These are phyloP conservation scores for Ochetophila trinervis DNA, from an alignment of 306 rosid genomes.

Conservation along the genomic window DNA sequence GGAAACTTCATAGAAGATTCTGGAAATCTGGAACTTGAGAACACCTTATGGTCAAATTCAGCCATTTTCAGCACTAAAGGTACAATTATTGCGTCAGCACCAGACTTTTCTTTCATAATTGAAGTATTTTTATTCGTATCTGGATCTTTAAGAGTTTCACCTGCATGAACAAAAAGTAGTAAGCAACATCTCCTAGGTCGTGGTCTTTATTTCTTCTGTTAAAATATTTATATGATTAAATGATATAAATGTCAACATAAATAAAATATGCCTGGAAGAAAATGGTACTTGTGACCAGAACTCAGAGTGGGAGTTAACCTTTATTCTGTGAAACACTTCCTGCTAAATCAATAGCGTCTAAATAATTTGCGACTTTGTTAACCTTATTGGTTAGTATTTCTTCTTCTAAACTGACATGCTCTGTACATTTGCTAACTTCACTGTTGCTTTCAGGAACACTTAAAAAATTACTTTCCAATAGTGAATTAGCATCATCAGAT, in stretches of 20 bases:
- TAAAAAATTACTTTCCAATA: conserved; percentile 32
- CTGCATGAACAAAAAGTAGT: conserved; percentile 41
- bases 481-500: conserved; percentile 39
- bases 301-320: conserved; percentile 39
- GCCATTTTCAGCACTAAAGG: conserved; percentile 93
- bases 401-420: conserved; percentile 32
- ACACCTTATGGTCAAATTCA: conserved; percentile 95
- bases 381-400: conserved; percentile 35
- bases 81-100: conserved; percentile 71
- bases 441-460: conserved; percentile 20
- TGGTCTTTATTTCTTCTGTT: conserved; percentile 16
- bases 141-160: conserved; percentile 41
- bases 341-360: conserved; percentile 38
- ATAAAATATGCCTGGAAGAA: conserved; percentile 8
- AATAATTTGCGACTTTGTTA: conserved; percentile 39
- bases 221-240: background rate
- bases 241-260: background rate
- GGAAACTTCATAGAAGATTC: conserved; percentile 2
- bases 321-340: conserved; percentile 37
- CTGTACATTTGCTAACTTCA: conserved; percentile 28
- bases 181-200: conserved; percentile 13
- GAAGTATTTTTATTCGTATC: conserved; percentile 31
- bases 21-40: conserved; percentile 10
- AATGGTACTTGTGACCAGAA: conserved; percentile 9
- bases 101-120: conserved; percentile 63